Evolutionary conservation across 2,329 filamentous ascomycete genomes (phyloP), one percentile per base, ranked within the genome.

Genomic region (Aspergillus luchuensis): DNA sequence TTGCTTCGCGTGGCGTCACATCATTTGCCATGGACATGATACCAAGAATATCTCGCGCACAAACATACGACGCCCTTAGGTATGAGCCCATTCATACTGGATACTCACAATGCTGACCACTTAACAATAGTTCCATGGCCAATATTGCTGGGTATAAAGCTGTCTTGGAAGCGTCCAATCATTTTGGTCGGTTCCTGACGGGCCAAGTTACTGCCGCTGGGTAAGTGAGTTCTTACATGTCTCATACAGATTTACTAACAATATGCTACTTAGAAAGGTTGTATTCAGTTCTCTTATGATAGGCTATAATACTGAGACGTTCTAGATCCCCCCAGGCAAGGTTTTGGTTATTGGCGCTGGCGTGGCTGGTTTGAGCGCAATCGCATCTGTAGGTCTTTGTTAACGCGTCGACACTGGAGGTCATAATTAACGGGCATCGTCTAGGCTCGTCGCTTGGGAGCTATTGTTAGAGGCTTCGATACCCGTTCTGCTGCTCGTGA

Each of bases 121-220:
- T 4, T 10, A 11, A 43, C 25, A n/a, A 23, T 55, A 92, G 91
- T 74, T 95, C 91, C 8, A 96, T 96, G 92, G 92, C 92, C 62
- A 96, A 96, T 69, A 96, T 96, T 78, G 91, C 92, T 21, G 92
- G 92, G 0, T 97, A 97, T 79, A 96, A 96, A 76, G 92, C 92
- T 43, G 91, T 96, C 1, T 80, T 96, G 47, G 92, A 96, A 75
- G 92, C 92, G 1, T 93, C 91, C 13, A 96, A 96, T 76, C 87
- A 90, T 64, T 97, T 96, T 76, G 92, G 92, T 56, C 87, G 92
- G 49, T 96, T 96, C 72, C 78, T 96, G 67, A 96, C 92, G 11
- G 92, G 92, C 28, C 92, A 97, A 74, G 91, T 93, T 15, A 97
- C 92, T 4, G 92, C 92, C 55, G 92, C 92, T 57, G 92, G 92